Base-by-base conservation (phyloP, 1,284 basidiomycete species). In the Porogramme epimiltina region DNA sequence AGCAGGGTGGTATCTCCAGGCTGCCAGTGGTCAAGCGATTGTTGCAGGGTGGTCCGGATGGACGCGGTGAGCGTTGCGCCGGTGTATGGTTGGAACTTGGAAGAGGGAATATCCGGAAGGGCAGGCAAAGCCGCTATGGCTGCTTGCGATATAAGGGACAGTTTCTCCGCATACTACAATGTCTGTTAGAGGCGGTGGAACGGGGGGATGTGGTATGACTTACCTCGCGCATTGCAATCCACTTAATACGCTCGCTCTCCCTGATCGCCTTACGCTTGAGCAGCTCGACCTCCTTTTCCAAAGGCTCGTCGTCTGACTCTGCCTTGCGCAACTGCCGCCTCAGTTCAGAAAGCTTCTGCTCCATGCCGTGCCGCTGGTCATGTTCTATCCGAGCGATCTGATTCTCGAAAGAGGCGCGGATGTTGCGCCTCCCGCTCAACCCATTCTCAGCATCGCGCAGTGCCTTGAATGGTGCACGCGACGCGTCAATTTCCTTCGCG, bases 161-260 rank as follows among this genome's bases (percentile, higher is more conserved):
- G 70, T 66, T 91, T 92, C 67, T 92, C 90, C 41, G 80, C 86
- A 52, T 86, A 92, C 87, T 85, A 45, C 3, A 59, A 31, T 51
- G 13, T 38, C 40, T 23, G 33, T 57, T 36, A 49, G 47, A 41
- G 36, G 26, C 41, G 4, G n/a, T 2, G 38, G 28, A 26, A 15
- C 28, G 28, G 15, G 28, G 8, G 28, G 28, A 31, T 31, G 28
- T 15, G 28, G 28, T 15, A 15, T 8, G 28, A 58, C 68, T 53
- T 59, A 88, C 89, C 80, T 92, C 89, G 61, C 81, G 77, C 42
- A 91, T 70, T 4, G 89, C 90, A 37, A 85, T 81, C 87, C 89
- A 92, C 62, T 89, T 91, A 36, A 74, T 65, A 42, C 73, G 70
- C 64, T 91, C 89, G 64, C 85, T 88, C 59, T 91, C 87, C 45